A percentile compares a stretch with the other conserved stretches of the same genome.
phyloP scores from a whole-genome alignment of 2,329 filamentous ascomycete species.

The Boeremia exigua region DNA sequence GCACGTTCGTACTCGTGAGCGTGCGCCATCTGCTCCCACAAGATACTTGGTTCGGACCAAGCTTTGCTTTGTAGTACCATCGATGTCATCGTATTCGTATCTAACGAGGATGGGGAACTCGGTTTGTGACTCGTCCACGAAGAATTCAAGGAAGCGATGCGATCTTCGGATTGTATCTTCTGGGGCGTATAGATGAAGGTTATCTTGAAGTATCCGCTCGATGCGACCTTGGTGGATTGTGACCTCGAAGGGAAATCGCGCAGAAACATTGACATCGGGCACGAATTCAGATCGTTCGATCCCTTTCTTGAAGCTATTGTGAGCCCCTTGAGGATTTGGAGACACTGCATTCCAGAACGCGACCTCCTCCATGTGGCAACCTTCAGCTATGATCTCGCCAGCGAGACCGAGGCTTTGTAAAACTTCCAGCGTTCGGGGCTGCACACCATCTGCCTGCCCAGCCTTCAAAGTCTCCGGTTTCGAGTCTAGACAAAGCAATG shows the following conservation, averaged over 20 bases:
- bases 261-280: not conserved
- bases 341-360: not conserved
- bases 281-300: not conserved
- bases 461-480: not conserved
- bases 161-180: not conserved
- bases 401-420: not conserved
- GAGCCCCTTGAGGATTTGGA: not conserved
- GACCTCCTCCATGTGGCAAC: not conserved
- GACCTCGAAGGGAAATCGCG: not conserved
- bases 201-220: not conserved
- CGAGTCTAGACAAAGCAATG: not conserved
- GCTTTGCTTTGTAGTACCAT: not conserved
- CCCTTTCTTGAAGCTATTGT: not conserved
- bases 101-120: not conserved
- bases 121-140: not conserved
- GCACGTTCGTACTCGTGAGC: not conserved
- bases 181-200: not conserved
- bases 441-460: not conserved
- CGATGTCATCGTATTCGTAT: not conserved
- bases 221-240: not conserved
- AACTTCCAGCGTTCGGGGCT: not conserved
- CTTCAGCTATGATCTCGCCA: not conserved
- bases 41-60: not conserved
- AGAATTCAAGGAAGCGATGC: not conserved
- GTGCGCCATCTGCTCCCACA: not conserved